Evolutionary conservation across 441 rosid genomes (phyloP).

Genomic region (Erodium trifolium): DNA sequence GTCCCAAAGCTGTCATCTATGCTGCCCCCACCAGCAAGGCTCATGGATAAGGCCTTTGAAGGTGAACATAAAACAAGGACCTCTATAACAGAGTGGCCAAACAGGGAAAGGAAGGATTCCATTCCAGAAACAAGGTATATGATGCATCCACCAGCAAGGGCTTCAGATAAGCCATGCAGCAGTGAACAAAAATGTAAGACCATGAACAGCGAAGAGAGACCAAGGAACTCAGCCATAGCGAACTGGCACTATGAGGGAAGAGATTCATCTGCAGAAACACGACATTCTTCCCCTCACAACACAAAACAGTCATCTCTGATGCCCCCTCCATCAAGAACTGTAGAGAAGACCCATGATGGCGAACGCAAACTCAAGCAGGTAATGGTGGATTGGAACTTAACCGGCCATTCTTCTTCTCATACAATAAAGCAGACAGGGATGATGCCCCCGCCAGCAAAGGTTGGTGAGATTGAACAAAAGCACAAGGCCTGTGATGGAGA

Average conservation of each 20-base stretch:
- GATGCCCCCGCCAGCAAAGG: no score
- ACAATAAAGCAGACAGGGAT: no score
- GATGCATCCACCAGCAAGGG: no score
- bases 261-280: no score
- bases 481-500: background rate
- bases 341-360: background rate
- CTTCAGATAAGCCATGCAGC: no score
- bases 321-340: background rate
- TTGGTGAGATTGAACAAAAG: background rate
- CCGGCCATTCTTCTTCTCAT: no score
- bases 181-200: background rate
- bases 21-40: slow-evolving; percentile 26
- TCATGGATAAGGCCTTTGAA: no score
- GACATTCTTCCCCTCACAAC: background rate
- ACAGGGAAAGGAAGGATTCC: no score
- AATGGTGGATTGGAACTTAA: slow-evolving; percentile 1
- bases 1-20: slow-evolving; percentile 37
- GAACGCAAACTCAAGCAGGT: slow-evolving; percentile 13
- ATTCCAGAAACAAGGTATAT: no score
- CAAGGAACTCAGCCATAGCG: background rate
- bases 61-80: no score
- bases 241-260: slow-evolving; percentile 3
- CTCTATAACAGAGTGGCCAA: no score
- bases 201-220: background rate
- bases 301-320: background rate